Percentiles rank a stretch among this genome's conserved stretches.
These are phyloP conservation scores for Gastrolobium villosum DNA, from an alignment of 306 rosid species.

Conservation along the genomic window DNA sequence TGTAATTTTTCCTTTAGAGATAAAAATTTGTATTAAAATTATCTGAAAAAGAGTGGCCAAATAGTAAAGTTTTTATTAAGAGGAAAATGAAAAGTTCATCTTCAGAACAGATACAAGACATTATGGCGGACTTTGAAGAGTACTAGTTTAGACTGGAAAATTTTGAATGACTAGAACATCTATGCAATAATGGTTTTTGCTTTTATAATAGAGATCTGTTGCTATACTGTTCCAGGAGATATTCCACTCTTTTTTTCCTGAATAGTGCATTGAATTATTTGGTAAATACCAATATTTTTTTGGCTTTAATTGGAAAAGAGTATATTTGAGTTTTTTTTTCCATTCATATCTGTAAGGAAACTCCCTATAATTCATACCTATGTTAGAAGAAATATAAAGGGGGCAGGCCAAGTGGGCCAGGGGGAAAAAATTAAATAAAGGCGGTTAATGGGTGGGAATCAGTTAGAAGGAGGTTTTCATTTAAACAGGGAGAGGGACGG, in stretches of 20 bases:
- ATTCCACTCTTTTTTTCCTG: neutral
- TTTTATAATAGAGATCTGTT: neutral
- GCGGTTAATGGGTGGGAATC: too few species aligned
- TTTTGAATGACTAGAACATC: neutral
- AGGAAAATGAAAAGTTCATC: neutral
- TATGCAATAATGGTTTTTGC: constrained; percentile 18
- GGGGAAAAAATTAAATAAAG: too few species aligned
- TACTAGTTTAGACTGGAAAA: constrained; percentile 5
- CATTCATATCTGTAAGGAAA: neutral
- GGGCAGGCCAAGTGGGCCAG: too few species aligned
- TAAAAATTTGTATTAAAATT: neutral
- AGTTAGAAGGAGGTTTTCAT: too few species aligned
- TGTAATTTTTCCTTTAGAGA: neutral
- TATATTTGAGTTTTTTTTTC: constrained; percentile 13
- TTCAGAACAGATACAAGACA: constrained; percentile 2
- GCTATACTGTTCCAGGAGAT: constrained; percentile 5
- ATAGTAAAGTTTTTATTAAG: neutral
- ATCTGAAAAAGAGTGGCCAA: neutral
- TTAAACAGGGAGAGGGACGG: too few species aligned
- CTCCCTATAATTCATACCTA: too few species aligned
- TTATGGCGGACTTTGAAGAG: neutral
- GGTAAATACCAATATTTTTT: constrained; percentile 28
- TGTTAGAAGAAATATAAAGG: too few species aligned
- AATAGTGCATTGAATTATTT: constrained; percentile 36
- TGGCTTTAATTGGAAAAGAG: constrained; percentile 28